Conservation (phyloP, 257 asterid genomes). For the Petunia axillaris region DNA sequence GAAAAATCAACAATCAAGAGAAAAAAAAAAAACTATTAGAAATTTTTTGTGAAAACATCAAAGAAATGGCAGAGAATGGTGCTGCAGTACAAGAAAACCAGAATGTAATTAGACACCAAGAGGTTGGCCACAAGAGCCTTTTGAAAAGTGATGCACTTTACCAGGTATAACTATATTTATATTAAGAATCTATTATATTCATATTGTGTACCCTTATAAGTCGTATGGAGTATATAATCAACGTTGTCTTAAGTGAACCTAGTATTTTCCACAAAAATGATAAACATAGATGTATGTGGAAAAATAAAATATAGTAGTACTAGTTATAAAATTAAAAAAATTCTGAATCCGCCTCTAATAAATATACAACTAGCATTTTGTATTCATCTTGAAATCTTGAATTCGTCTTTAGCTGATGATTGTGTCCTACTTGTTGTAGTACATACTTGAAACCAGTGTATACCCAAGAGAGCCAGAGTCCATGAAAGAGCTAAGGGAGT, state of each 20-base stretch:
- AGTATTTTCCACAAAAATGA: no score
- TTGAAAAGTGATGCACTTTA: slow-evolving; percentile 43
- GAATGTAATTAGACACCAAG: slow-evolving; percentile 26
- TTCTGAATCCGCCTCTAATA: no score
- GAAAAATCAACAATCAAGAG: neutral
- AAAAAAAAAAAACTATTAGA: neutral
- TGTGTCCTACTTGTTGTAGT: neutral
- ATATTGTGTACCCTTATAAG: no score
- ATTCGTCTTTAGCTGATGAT: neutral
- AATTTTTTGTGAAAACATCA: neutral
- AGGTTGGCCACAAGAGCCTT: slow-evolving; percentile 43
- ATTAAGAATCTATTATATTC: no score
- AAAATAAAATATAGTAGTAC: no score
- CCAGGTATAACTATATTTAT: slow-evolving; percentile 27
- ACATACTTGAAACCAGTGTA: slow-evolving; percentile 18
- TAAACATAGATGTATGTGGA: no score
- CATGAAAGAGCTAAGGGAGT: slow-evolving; percentile 21
- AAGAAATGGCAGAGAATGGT: slow-evolving; percentile 17
- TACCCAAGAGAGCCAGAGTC: slow-evolving; percentile 22
- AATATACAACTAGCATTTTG: no score
- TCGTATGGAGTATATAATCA: no score
- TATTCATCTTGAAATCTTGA: neutral
- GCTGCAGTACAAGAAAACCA: neutral
- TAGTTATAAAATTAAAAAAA: no score
- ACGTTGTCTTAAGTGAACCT: no score